Base-by-base conservation (phyloP, 345 rosid genomes). In the Boechera stricta region DNA sequence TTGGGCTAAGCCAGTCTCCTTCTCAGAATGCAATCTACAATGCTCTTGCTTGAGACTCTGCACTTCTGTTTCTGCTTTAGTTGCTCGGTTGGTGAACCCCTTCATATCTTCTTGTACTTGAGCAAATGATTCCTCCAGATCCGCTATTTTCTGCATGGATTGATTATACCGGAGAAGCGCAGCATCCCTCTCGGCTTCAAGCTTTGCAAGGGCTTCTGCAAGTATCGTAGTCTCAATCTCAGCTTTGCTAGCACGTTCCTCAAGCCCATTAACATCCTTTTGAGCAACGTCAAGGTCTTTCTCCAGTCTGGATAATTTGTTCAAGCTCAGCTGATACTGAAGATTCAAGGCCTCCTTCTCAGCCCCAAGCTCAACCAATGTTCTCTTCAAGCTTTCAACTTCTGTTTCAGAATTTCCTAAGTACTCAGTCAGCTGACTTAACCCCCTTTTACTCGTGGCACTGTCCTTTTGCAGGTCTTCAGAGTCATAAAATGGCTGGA, bases 101-200 rank as follows among this genome's bases (percentile, higher is more conserved):
- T 83, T 84, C 5, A 87, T 72, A 61, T 86, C 82, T 73, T 84
- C 81, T 80, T 84, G 82, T 54, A 85, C 83, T 74, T 64, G 79
- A 67, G 73, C 49, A 52, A 90, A 81, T 58, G 54, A 75, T 60
- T 60, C 79, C 83, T 90, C 96, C 31, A 91, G 77, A 35, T 36
- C 73, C n/a, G 88, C 70, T 73, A 93, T 86, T 80, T 81, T 87
- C 67, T 90, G 85, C 85, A 87, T 56, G 63, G 90, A 85, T 70
- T 84, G 86, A 78, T 90, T 87, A 77, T 83, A 89, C 64, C 79
- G 88, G 82, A 84, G 85, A 86, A 87, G 85, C 47, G 78, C 81
- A 32, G 84, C 87, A 80, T 96, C 97, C 56, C 85, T 87, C 84
- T 91, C 96, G n/a, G 85, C 79, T 82, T 91, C 90, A 69, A 88